Evolutionary conservation across 305 asterid species (phyloP).

Genomic region (Rubia balearica): DNA sequence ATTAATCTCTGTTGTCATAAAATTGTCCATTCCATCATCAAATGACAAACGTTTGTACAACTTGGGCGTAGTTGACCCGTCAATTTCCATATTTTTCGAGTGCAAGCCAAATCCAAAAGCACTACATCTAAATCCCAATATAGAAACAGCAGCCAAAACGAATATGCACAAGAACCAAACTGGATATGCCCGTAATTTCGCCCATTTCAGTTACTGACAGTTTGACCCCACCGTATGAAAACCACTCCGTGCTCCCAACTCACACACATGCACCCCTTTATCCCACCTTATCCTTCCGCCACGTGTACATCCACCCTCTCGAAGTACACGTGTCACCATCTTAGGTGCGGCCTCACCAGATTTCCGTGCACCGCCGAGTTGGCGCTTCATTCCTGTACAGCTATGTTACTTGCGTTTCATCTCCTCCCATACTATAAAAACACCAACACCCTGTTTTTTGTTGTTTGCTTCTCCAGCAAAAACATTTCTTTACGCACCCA

Average conservation of each 20-base stretch:
- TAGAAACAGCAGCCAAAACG: background rate
- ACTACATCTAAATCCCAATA: background rate
- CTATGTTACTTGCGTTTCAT: conserved; percentile 19
- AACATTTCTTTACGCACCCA: background rate
- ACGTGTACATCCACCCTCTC: conserved; percentile 5
- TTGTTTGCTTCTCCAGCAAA: background rate
- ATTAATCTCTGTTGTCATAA: no score
- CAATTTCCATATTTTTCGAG: background rate
- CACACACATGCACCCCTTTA: no score
- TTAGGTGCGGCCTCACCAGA: conserved; percentile 19
- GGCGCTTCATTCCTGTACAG: conserved; percentile 9
- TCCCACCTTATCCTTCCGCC: conserved; percentile 6
- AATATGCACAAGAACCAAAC: background rate
- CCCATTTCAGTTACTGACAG: background rate
- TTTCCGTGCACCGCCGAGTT: conserved; percentile 19
- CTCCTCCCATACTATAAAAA: background rate
- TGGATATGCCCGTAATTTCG: conserved; percentile 27
- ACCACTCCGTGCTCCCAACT: background rate
- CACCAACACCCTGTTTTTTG: background rate
- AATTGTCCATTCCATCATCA: background rate
- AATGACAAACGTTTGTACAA: background rate
- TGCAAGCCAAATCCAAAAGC: background rate
- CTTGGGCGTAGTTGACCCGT: background rate
- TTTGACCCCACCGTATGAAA: background rate
- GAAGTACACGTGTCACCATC: conserved; percentile 26